phyloP scores from a whole-genome alignment of 805 yeast genomes.

The Maudiozyma bulderi region DNA sequence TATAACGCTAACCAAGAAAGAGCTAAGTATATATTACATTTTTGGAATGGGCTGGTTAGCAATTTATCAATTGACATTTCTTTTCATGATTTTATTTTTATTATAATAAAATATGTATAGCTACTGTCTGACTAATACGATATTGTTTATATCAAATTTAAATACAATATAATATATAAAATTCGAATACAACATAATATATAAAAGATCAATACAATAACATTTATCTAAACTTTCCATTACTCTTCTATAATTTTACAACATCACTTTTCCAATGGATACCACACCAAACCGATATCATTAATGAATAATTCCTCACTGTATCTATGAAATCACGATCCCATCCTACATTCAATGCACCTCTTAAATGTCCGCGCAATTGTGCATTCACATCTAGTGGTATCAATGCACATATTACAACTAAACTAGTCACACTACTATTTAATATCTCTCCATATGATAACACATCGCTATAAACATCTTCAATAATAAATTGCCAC shows the following conservation, averaged over 20 bases:
- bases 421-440: conserved; percentile 61
- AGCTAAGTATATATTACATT: no score
- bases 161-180: no score
- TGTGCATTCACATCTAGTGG: conserved; percentile 95
- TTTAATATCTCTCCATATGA: conserved; percentile 52
- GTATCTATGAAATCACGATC: conserved; percentile 48
- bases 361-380: conserved; percentile 77
- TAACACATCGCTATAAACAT: conserved; percentile 68
- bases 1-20: no score
- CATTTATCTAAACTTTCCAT: not conserved
- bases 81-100: no score
- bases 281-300: conserved; percentile 64
- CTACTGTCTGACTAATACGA: no score
- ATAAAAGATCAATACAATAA: not conserved
- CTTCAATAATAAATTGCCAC: conserved; percentile 58
- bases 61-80: no score
- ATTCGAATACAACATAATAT: not conserved
- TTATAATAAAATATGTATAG: no score
- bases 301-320: conserved; percentile 52
- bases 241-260: conserved; percentile 14
- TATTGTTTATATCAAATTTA: no score
- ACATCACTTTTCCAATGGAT: conserved; percentile 40
- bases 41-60: no score
- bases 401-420: conserved; percentile 64
- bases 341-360: conserved; percentile 72